Percentiles rank a stretch among this genome's conserved stretches.
These are phyloP conservation scores for Colletotrichum tabaci DNA, from an alignment of 2,329 filamentous ascomycete species.

Conservation along the genomic window DNA sequence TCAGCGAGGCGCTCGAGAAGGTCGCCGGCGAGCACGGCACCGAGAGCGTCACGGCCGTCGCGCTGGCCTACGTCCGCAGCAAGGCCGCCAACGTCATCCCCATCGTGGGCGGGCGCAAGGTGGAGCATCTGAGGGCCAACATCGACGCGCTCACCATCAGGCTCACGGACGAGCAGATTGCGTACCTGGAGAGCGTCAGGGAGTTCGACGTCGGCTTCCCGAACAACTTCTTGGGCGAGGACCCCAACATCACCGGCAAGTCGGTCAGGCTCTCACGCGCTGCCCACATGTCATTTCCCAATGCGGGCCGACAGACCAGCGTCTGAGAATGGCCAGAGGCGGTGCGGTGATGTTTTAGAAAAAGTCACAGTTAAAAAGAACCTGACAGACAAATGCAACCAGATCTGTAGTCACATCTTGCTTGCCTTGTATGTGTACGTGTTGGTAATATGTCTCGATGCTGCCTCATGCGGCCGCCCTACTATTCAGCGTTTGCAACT, in stretches of 20 bases:
- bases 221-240: conserved; percentile 55
- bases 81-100: conserved; percentile 69
- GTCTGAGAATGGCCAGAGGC: background rate
- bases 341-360: too few species aligned
- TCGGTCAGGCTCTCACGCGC: conserved; percentile 26
- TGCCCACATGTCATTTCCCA: conserved; percentile 37
- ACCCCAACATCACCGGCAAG: conserved; percentile 43
- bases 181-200: conserved; percentile 66
- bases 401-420: too few species aligned
- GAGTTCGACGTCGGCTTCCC: conserved; percentile 72
- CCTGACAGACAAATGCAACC: too few species aligned
- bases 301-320: conserved; percentile 26
- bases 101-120: conserved; percentile 66
- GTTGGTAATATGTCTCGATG: background rate
- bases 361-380: too few species aligned
- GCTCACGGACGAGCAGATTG: conserved; percentile 66
- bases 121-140: conserved; percentile 69
- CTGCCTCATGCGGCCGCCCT: background rate
- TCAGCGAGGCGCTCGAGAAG: conserved; percentile 72
- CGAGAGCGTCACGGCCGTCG: conserved; percentile 71
- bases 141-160: conserved; percentile 67
- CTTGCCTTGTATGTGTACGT: background rate
- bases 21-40: conserved; percentile 70
- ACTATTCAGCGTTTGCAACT: background rate
- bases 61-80: conserved; percentile 65